A percentile compares a stretch with the other conserved stretches of the same genome.
These are phyloP conservation scores for Bipolaris zeicola DNA, from an alignment of 2,329 filamentous ascomycete species.

Conservation along the genomic window DNA sequence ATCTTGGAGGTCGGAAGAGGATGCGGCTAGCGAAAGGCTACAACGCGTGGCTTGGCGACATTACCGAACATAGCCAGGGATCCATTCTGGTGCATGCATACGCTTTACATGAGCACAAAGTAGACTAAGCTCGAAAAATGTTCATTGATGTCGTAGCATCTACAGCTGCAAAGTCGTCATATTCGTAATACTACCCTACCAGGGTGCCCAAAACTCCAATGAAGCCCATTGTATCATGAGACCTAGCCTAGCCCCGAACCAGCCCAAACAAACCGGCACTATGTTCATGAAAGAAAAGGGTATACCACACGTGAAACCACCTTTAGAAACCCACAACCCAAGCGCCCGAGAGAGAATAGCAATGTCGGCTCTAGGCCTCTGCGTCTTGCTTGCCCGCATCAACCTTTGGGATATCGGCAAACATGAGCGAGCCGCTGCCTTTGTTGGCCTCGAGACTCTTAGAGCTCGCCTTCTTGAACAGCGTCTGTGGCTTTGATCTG, in stretches of 20 bases:
- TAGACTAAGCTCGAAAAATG: background rate
- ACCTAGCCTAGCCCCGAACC: background rate
- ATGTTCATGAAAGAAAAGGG: slow-evolving; percentile 4
- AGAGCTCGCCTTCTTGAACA: slow-evolving; percentile 51
- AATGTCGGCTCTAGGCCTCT: background rate
- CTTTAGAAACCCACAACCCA: background rate
- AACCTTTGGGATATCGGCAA: slow-evolving; percentile 46
- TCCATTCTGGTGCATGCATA: slow-evolving; percentile 4
- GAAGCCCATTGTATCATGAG: background rate
- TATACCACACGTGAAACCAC: slow-evolving; percentile 4
- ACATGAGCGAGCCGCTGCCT: slow-evolving; percentile 40
- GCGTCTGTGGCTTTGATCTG: slow-evolving; percentile 49
- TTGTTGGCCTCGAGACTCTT: slow-evolving; percentile 48
- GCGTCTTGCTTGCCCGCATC: slow-evolving; percentile 12
- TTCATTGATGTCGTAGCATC: background rate
- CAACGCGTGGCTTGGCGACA: slow-evolving; percentile 29
- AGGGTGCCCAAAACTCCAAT: slow-evolving; percentile 4
- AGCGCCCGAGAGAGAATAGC: background rate
- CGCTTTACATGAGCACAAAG: slow-evolving; percentile 1
- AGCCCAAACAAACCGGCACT: background rate
- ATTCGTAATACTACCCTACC: slow-evolving; percentile 15
- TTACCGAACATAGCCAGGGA: slow-evolving; percentile 16
- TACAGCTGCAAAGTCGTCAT: slow-evolving; percentile 12
- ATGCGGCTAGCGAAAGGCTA: slow-evolving; percentile 13
- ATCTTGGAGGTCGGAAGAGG: slow-evolving; percentile 28